A percentile compares a stretch with the other conserved stretches of the same genome.
Conservation (phyloP, 176 grass and related monocot species). For the Urochloa ruziziensis region DNA sequence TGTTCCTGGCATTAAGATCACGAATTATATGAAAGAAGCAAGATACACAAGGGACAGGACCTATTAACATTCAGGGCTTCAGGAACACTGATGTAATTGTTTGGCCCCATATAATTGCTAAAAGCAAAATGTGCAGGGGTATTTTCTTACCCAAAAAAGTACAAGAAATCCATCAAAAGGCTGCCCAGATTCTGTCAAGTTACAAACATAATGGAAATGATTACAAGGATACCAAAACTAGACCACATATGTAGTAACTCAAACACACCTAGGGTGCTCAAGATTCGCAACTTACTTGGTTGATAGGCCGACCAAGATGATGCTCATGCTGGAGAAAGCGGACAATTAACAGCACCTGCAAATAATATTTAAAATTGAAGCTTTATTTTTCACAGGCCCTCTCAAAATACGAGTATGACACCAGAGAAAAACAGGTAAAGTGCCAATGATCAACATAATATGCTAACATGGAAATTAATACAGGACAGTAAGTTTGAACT, state of each 20-base stretch:
- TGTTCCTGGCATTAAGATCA: slow-evolving; percentile 64
- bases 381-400: slow-evolving; percentile 9
- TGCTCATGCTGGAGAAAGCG: slow-evolving; percentile 99
- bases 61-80: slow-evolving; percentile 4
- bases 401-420: slow-evolving; percentile 17
- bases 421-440: slow-evolving; percentile 16
- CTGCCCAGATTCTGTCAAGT: slow-evolving; percentile 82
- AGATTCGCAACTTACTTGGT: slow-evolving; percentile 61
- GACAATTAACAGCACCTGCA: slow-evolving; percentile 89
- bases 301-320: slow-evolving; percentile 80
- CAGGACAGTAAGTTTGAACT: background rate
- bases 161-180: slow-evolving; percentile 98
- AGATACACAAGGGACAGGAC: background rate
- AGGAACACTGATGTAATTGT: background rate
- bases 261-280: slow-evolving; percentile 1
- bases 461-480: slow-evolving; percentile 1
- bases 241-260: background rate
- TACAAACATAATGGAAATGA: background rate
- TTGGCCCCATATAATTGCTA: slow-evolving; percentile 1
- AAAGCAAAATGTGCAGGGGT: slow-evolving; percentile 23
- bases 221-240: background rate
- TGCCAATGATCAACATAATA: slow-evolving; percentile 21
- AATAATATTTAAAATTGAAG: slow-evolving; percentile 25
- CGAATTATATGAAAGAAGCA: slow-evolving; percentile 18
- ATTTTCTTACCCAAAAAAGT: slow-evolving; percentile 92